These are phyloP conservation scores for Neonectria hederae DNA, from an alignment of 2,329 filamentous ascomycete species.

Conservation along the genomic window DNA sequence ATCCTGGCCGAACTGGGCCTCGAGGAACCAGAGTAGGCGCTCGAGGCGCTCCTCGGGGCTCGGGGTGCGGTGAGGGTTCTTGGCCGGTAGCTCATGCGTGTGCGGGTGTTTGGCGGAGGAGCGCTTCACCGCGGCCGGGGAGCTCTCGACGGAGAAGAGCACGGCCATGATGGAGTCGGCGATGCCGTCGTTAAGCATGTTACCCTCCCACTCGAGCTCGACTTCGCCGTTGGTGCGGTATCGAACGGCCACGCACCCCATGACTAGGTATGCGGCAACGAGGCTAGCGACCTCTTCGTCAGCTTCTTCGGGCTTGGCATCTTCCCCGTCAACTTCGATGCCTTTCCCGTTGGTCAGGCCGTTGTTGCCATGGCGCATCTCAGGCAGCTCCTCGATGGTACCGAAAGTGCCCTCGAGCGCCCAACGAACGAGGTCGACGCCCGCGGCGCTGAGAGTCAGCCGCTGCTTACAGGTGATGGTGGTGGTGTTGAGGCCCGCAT, in stretches of 20 bases:
- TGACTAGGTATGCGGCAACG: conserved; percentile 73
- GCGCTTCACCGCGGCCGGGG: conserved; percentile 91
- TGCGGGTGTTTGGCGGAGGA: conserved; percentile 47
- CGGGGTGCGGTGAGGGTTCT: conserved; percentile 79
- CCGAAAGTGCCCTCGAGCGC: conserved; percentile 95
- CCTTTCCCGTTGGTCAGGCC: conserved; percentile 48
- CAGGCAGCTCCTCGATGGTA: conserved; percentile 75
- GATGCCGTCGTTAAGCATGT: conserved; percentile 96
- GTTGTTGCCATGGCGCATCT: conserved; percentile 56
- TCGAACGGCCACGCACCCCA: conserved; percentile 89
- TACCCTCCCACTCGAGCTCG: conserved; percentile 96
- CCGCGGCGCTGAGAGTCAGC: conserved; percentile 86
- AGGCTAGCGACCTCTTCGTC: conserved; percentile 70
- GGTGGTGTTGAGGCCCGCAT: conserved; percentile 95
- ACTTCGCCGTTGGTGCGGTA: conserved; percentile 82
- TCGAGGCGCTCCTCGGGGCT: conserved; percentile 80
- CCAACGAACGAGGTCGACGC: conserved; percentile 92
- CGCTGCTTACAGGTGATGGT: conserved; percentile 93
- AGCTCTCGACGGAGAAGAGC: conserved; percentile 90
- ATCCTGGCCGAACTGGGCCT: conserved; percentile 91
- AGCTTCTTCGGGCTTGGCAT: conserved; percentile 60
- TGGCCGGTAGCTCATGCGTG: conserved; percentile 54
- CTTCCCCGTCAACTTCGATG: conserved; percentile 49
- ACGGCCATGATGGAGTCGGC: conserved; percentile 97
- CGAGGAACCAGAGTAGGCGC: conserved; percentile 93